Base-by-base conservation (phyloP, 305 asterid species). In the Fraxinus sp. region DNA sequence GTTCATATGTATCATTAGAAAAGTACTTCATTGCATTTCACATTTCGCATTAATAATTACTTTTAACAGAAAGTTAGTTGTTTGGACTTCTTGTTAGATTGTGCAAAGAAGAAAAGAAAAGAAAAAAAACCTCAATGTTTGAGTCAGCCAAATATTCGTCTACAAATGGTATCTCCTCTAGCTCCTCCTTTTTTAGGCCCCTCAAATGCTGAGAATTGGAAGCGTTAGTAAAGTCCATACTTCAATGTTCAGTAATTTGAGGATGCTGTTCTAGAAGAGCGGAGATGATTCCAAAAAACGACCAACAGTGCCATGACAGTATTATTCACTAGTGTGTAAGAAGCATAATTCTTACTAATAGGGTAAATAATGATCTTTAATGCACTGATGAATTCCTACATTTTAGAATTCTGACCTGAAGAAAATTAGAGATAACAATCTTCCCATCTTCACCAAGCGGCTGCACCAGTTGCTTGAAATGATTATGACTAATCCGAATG, bases 391-490 rank as follows among this genome's bases (percentile, higher is more conserved):
- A 33, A 49, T 37, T 30, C 24, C 74, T 78, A 77, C 30, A 37
- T 35, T 44, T 62, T 70, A 78, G 35, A 62, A 78, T 82, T 78
- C 87, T 83, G 81, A 95, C 99, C 99, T 94, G 94, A 85, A 90
- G 87, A 85, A 94, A 94, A 82, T 96, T 96, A 79, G 92, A 85
- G 86, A 87, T 85, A 26, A 96, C 89, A 30, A 76, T 88, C 85
- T 91, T 89, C 83, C 95, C 98, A 46, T 96, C 98, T 81, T 89
- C 88, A 3, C 44, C 78, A 73, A 89, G 83, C 35, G 95, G 94
- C 87, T 89, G 93, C 88, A 96, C 89, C 90, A 94, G 79, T 85
- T 94, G 97, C 91, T 96, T 94, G 93, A 96, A 96, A 84, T 93
- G 93, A 77, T 92, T 92, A 91, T 96, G 98, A 81, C 98, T 90